Base-by-base conservation (phyloP, 1,284 basidiomycete genomes). In the Porogramme epimiltina region DNA sequence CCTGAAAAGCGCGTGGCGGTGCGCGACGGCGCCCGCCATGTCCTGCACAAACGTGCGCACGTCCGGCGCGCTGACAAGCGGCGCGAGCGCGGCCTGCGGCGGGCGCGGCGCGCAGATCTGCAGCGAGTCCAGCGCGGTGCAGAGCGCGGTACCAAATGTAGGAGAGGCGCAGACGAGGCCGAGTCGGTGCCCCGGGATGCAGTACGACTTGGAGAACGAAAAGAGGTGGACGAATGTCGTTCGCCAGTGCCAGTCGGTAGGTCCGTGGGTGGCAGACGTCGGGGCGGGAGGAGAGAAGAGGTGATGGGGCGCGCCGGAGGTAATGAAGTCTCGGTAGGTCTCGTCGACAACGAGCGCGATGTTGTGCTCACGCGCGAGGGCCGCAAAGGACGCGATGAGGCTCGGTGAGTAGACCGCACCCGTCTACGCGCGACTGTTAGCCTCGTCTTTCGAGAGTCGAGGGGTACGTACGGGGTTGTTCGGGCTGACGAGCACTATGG, bases 261-360 rank as follows among this genome's bases (percentile, higher is more conserved):
- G 69, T 65, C 33, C 87, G 76, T 89, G 89, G 92, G 38, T 71
- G 67, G 63, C 72, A 72, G 47, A 70, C 62, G 3, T 51, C 22
- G 2, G 58, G 52, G 3, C 61, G 49, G 4, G 42, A 36, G 2
- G 43, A 16, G 10, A n/a, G 24, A 85, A 89, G 20, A 86, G 75
- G 36, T 63, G 59, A 66, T 87, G 89, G 0, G 87, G 82, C 6
- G 74, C 72, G 23, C 69, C 68, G 15, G 75, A 63, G 0, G 77
- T 70, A 40, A 93, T 76, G 63, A 95, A 94, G 63, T 95, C 92
- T 18, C 91, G 82, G 68, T 96, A 95, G 0, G 92, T 93, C 70
- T 93, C 90, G 67, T 94, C 91, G n/a, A 95, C 56, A 20, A 95
- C 80, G n/a, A 95, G 78, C 0, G 91, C 86, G 10, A 95, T 66